These are phyloP conservation scores for Vinca major DNA, from an alignment of 305 asterid genomes.

Conservation along the genomic window DNA sequence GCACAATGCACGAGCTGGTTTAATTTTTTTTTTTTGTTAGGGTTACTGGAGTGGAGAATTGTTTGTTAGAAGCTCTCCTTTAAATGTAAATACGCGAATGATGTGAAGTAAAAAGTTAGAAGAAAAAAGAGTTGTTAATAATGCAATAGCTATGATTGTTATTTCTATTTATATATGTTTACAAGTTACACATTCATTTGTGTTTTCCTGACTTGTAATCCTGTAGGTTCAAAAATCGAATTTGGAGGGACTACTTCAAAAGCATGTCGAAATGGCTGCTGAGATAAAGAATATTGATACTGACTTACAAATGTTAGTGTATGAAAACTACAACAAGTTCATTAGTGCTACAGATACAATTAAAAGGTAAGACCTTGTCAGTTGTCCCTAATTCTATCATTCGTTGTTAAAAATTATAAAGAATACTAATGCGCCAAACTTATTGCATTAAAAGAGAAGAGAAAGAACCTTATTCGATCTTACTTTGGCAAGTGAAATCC, in stretches of 20 bases:
- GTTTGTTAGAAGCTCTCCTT: background rate
- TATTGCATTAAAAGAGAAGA: background rate
- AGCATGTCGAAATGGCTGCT: slow-evolving; percentile 98
- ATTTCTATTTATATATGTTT: background rate
- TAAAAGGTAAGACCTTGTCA: slow-evolving; percentile 47
- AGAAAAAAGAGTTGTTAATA: background rate
- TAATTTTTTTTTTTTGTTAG: background rate
- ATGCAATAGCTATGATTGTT: background rate
- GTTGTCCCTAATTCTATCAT: background rate
- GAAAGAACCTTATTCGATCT: background rate
- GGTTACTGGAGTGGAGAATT: background rate
- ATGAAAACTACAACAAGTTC: slow-evolving; percentile 96
- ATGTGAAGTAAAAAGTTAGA: background rate
- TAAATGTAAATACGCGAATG: background rate
- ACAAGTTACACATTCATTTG: background rate
- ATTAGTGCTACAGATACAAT: slow-evolving; percentile 95
- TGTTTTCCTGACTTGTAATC: background rate
- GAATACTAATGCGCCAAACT: background rate
- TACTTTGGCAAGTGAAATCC: background rate
- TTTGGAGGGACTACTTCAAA: slow-evolving; percentile 88
- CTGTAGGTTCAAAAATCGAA: slow-evolving; percentile 81
- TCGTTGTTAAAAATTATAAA: background rate
- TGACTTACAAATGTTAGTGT: slow-evolving; percentile 95
- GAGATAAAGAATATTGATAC: slow-evolving; percentile 95
- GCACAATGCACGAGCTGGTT: background rate